Evolutionary conservation across 2,329 filamentous ascomycete species (phyloP).

Genomic region (Microdochium trichocladiopsis): DNA sequence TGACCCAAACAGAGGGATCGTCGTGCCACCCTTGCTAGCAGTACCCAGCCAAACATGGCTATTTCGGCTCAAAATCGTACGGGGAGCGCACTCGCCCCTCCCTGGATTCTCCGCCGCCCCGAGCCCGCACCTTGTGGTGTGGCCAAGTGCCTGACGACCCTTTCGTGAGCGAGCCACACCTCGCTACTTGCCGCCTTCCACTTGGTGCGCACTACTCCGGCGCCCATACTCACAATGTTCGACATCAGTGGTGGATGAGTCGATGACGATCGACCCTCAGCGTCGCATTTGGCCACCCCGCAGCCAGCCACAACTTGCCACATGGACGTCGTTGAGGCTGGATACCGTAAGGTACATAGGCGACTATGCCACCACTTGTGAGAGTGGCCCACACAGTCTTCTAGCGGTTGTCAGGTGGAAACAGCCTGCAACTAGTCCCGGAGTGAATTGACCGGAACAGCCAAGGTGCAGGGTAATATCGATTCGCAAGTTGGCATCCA

Average conservation of each 20-base stretch:
- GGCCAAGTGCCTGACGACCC: not conserved
- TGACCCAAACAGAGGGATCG: not conserved
- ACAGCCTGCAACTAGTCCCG: too few relatives aligned
- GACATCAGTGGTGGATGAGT: not conserved
- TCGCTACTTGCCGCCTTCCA: not conserved
- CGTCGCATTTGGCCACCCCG: not conserved
- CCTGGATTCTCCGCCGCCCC: too few relatives aligned
- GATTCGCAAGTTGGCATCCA: too few relatives aligned
- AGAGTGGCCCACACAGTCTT: too few relatives aligned
- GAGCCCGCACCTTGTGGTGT: not conserved
- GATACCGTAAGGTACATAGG: too few relatives aligned
- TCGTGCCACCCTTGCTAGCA: not conserved
- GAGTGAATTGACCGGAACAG: too few relatives aligned
- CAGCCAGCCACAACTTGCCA: not conserved
- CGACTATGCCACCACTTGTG: too few relatives aligned
- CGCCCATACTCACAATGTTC: not conserved
- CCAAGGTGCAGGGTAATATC: too few relatives aligned
- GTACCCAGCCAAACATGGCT: too few relatives aligned
- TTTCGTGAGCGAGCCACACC: not conserved
- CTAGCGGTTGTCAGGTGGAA: too few relatives aligned
- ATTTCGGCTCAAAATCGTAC: too few relatives aligned
- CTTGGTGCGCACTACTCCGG: not conserved
- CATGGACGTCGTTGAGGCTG: not conserved
- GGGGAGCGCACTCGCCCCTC: too few relatives aligned
- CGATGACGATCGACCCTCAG: not conserved